Conservation (phyloP, 495 filamentous ascomycete species). For the Ramalina peruviana region DNA sequence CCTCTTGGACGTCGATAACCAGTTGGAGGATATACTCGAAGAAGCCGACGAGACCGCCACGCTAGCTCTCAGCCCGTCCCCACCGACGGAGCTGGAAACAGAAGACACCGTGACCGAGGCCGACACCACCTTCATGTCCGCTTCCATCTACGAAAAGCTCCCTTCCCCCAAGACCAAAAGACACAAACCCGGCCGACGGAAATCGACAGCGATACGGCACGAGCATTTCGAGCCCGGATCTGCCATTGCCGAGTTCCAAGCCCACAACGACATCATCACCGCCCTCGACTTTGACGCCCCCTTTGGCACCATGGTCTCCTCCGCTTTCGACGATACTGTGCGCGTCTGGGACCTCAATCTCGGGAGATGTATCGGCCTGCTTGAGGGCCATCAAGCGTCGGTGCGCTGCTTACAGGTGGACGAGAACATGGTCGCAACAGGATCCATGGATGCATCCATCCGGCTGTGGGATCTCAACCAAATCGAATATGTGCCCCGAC, state of each 20-base stretch:
- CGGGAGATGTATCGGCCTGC: conserved; percentile 73
- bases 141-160: conserved; percentile 90
- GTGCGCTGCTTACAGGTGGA: conserved; percentile 89
- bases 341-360: conserved; percentile 92
- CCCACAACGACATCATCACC: conserved; percentile 80
- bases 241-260: conserved; percentile 71
- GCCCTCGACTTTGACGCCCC: conserved; percentile 91
- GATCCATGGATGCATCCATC: conserved; percentile 91
- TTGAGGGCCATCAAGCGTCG: conserved; percentile 91
- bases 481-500: conserved; percentile 38
- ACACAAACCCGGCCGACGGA: conserved; percentile 49
- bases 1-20: conserved; percentile 68
- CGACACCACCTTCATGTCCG: conserved; percentile 81
- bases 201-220: conserved; percentile 88
- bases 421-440: conserved; percentile 89
- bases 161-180: conserved; percentile 52
- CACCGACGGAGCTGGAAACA: conserved; percentile 31
- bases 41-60: conserved; percentile 55
- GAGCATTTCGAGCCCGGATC: conserved; percentile 90
- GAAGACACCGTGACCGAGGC: conserved; percentile 41
- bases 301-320: conserved; percentile 90
- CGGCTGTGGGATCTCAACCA: conserved; percentile 82
- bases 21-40: conserved; percentile 73
- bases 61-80: conserved; percentile 31
- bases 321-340: conserved; percentile 91